Conservation (phyloP, 164 flowering plant species). For the Nelumbo lutea region DNA sequence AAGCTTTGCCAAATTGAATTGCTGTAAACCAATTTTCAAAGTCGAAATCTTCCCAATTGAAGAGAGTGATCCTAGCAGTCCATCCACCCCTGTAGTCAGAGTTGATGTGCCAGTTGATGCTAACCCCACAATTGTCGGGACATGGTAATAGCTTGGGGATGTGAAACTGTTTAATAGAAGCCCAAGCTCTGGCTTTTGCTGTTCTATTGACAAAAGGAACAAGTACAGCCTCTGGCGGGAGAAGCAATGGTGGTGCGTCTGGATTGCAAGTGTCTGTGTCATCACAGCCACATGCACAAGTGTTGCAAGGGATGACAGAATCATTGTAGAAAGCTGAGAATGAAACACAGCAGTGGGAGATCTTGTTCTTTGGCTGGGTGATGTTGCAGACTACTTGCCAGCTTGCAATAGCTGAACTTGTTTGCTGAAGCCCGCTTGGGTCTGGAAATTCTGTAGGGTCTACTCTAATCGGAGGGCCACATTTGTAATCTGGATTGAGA, state of each 20-base stretch:
- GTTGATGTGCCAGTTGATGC: conserved; percentile 72
- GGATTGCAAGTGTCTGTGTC: conserved; percentile 27
- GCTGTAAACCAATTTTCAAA: conserved; percentile 74
- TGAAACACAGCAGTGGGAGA: conserved; percentile 60
- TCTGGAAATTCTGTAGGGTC: conserved; percentile 56
- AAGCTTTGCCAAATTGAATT: conserved; percentile 40
- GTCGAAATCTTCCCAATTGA: conserved; percentile 51
- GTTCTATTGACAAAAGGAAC: conserved; percentile 67
- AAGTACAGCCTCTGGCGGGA: conserved; percentile 65
- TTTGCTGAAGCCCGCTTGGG: conserved; percentile 36
- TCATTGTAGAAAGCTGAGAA: conserved; percentile 71
- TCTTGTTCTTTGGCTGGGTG: conserved; percentile 38
- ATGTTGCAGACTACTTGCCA: conserved; percentile 84
- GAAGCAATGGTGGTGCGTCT: conserved; percentile 38
- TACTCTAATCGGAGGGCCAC: conserved; percentile 58
- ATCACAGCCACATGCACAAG: conserved; percentile 77
- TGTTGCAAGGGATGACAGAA: conserved; percentile 73
- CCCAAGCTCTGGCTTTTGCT: conserved; percentile 60
- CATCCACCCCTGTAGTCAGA: conserved; percentile 62
- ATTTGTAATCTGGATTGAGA: conserved; percentile 63
- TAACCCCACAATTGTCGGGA: conserved; percentile 70
- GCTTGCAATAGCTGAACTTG: conserved; percentile 42
- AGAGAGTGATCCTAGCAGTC: conserved; percentile 66
- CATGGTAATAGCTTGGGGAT: conserved; percentile 52
- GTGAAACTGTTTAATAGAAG: conserved; percentile 30